Percentiles rank a stretch among this genome's conserved stretches.
phyloP scores from a whole-genome alignment of 805 yeast species.

The Candida coquimbonensis region DNA sequence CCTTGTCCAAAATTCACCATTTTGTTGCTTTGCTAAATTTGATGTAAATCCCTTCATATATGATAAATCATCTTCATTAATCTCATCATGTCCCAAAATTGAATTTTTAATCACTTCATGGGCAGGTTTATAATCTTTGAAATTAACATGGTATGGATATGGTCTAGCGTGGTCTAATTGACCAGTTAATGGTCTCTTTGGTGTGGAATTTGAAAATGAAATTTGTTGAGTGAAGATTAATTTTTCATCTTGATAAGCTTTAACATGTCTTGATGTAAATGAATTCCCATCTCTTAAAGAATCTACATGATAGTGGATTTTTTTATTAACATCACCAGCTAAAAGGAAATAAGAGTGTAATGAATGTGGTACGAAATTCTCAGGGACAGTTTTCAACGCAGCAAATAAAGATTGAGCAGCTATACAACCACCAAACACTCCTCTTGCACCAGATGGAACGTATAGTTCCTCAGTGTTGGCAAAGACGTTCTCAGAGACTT shows the following conservation, averaged over 20 bases:
- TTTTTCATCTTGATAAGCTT: slow-evolving; percentile 45
- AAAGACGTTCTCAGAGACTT: slow-evolving; percentile 12
- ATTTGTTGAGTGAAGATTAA: slow-evolving; percentile 47
- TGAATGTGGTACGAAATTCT: slow-evolving; percentile 46
- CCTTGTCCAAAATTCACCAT: not conserved
- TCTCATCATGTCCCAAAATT: too few relatives aligned
- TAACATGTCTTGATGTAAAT: slow-evolving; percentile 45
- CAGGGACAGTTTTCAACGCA: slow-evolving; percentile 45
- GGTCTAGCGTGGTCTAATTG: slow-evolving; percentile 13
- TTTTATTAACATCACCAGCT: slow-evolving; percentile 41
- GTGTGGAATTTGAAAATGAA: slow-evolving; percentile 16
- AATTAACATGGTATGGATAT: slow-evolving; percentile 10
- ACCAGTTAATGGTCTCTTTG: slow-evolving; percentile 4
- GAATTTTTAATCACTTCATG: slow-evolving; percentile 8
- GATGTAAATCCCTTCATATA: not conserved
- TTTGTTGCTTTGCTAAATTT: not conserved
- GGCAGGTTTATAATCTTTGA: slow-evolving; percentile 11
- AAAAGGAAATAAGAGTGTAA: slow-evolving; percentile 55
- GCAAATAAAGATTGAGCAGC: slow-evolving; percentile 62
- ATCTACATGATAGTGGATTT: slow-evolving; percentile 47
- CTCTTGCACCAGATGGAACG: slow-evolving; percentile 50
- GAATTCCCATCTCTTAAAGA: slow-evolving; percentile 46
- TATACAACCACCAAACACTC: slow-evolving; percentile 65
- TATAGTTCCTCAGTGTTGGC: slow-evolving; percentile 16
- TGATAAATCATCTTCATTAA: too few relatives aligned